A percentile compares a stretch with the other conserved stretches of the same genome.
Conservation (phyloP, 225 moss, liverwort and hornwort species). For the Thuidium tamariscinum region DNA sequence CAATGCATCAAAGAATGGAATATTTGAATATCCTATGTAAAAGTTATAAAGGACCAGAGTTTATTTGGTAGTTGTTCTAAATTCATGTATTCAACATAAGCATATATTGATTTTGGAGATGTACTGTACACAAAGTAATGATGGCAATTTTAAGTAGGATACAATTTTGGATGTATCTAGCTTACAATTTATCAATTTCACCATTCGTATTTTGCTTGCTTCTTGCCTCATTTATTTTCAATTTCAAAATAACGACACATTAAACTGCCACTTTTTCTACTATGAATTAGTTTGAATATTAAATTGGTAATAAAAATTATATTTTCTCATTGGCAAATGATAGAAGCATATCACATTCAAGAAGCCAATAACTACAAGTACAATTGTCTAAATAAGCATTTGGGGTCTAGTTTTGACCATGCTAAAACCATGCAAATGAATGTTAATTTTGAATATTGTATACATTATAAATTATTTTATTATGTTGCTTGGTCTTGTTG, state of each 20-base stretch:
- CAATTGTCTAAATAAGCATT: not conserved
- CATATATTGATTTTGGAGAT: too few relatives aligned
- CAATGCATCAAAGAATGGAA: too few relatives aligned
- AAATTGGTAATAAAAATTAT: not conserved
- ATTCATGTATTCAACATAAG: too few relatives aligned
- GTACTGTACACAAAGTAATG: too few relatives aligned
- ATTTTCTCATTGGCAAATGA: fast-evolving
- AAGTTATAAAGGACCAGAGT: too few relatives aligned
- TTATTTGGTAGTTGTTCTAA: too few relatives aligned
- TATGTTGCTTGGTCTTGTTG: not conserved
- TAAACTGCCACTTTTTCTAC: not conserved
- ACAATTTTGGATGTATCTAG: too few relatives aligned
- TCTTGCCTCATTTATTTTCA: fast-evolving
- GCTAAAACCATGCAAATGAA: fast-evolving
- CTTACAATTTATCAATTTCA: not conserved
- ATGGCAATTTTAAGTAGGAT: too few relatives aligned
- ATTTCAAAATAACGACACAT: fast-evolving
- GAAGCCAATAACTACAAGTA: not conserved
- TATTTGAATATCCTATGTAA: too few relatives aligned
- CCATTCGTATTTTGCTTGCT: fast-evolving
- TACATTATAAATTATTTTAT: not conserved
- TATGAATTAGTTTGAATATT: not conserved
- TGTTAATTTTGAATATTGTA: not conserved
- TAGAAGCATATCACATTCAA: not conserved
- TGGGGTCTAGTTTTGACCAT: fast-evolving